phyloP scores from a whole-genome alignment of 1,139 yeast genomes.

The Taphrina flavorubra region DNA sequence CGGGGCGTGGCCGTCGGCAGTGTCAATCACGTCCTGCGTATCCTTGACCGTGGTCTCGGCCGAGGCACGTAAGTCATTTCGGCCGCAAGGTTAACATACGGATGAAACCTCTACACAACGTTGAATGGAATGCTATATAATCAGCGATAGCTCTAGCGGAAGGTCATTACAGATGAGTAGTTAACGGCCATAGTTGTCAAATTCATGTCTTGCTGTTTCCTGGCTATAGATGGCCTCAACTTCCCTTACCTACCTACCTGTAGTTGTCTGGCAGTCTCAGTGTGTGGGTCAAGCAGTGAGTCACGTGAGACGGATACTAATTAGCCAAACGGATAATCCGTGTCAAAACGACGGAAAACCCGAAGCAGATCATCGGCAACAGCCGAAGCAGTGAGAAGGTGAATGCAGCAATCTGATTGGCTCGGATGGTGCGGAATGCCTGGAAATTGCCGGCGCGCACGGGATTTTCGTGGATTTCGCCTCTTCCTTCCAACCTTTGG shows the following conservation, averaged over 20 bases:
- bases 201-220: not conserved
- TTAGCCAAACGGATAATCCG: not conserved
- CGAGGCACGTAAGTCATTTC: constrained; percentile 6
- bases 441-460: too few species aligned
- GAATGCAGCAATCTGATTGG: not conserved
- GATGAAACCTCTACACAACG: not conserved
- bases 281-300: not conserved
- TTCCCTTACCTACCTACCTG: too few species aligned
- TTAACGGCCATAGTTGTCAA: not conserved
- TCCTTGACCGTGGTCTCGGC: constrained; percentile 38
- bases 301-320: too few species aligned
- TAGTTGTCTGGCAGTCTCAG: too few species aligned
- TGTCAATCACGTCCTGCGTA: constrained; percentile 28
- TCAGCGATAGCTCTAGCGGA: not conserved
- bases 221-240: not conserved
- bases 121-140: not conserved
- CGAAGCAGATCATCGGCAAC: not conserved
- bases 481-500: too few species aligned
- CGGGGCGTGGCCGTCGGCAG: constrained; percentile 31
- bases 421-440: not conserved
- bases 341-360: not conserved
- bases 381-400: not conserved
- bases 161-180: not conserved
- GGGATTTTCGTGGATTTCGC: too few species aligned
- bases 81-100: too few species aligned